phyloP scores from a whole-genome alignment of 2,329 filamentous ascomycete genomes.

The Colletotrichum siamense region DNA sequence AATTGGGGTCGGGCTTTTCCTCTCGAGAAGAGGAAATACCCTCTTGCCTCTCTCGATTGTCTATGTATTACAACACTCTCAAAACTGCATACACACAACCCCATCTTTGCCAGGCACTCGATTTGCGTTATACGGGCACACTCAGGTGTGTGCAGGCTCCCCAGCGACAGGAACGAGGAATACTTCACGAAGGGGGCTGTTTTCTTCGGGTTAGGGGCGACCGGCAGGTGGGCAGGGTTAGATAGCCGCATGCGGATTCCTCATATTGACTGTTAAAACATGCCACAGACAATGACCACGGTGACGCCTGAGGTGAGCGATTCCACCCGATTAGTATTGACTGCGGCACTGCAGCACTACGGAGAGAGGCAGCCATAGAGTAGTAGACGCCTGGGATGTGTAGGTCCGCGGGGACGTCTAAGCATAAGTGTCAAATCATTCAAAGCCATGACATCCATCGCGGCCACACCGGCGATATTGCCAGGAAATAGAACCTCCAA shows the following conservation, averaged over 20 bases:
- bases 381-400: background rate
- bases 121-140: slow-evolving; percentile 11
- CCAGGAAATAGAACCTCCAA: background rate
- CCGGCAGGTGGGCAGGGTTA: slow-evolving; percentile 7
- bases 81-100: slow-evolving; percentile 21
- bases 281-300: background rate
- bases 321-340: background rate
- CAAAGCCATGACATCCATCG: background rate
- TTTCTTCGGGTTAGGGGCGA: slow-evolving; percentile 14
- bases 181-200: background rate
- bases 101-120: slow-evolving; percentile 6
- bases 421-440: background rate
- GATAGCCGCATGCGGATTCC: slow-evolving; percentile 18
- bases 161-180: slow-evolving; percentile 16
- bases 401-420: background rate
- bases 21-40: slow-evolving; percentile 19
- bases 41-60: slow-evolving; percentile 9
- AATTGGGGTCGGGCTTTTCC: slow-evolving; percentile 34
- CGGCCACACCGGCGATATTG: background rate
- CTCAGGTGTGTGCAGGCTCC: slow-evolving; percentile 10
- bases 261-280: slow-evolving; percentile 5
- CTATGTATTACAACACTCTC: slow-evolving; percentile 20
- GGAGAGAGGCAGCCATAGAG: background rate
- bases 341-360: background rate
- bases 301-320: background rate